Base-by-base conservation (phyloP, 768 basidiomycete genomes). In the Mycena rosella region DNA sequence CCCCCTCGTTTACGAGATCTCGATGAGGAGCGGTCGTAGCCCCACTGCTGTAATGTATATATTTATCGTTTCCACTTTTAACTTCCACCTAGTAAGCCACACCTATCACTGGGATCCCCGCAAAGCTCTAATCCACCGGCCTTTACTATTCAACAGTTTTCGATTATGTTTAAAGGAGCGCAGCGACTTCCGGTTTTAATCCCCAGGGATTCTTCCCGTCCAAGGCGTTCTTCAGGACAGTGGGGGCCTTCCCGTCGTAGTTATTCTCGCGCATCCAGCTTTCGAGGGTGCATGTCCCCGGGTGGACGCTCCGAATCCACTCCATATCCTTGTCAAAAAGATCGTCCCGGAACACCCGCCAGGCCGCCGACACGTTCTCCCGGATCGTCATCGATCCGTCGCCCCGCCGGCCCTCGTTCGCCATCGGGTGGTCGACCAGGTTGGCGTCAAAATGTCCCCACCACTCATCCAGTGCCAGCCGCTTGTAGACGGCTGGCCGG, bases 261-360 rank as follows among this genome's bases (percentile, higher is more conserved):
- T 56, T 29, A 20, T 65, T 72, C 66, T 74, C 70, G 54, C 72
- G 69, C 77, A 80, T 79, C 79, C 78, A 80, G 18, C 63, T 68
- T 70, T 80, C 78, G 24, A 81, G 63, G 14, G 74, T 76, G 49
- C 73, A 69, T 20, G 62, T 70, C 17, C 68, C 53, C 7, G 79
- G 79, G 60, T 80, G 71, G 18, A n/a, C n/a, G n/a, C n/a, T n/a
- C n/a, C n/a, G n/a, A n/a, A 81, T 66, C 78, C 79, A 79, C 14
- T 74, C 78, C 73, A 78, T 76, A 57, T 83, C 78, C 63, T 77
- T 73, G 59, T 61, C 67, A 14, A 81, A 51, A 42, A 80, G 26
- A 32, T 77, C 76, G 51, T 82, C 82, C 18, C 78, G 60, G 71
- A 73, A 77, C 32, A 73, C 48, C 8, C 74, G 66, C 80, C 78